Evolutionary conservation across 1,284 basidiomycete genomes (phyloP), one percentile per base, ranked within the genome.

Genomic region (Moesziomyces sp.): DNA sequence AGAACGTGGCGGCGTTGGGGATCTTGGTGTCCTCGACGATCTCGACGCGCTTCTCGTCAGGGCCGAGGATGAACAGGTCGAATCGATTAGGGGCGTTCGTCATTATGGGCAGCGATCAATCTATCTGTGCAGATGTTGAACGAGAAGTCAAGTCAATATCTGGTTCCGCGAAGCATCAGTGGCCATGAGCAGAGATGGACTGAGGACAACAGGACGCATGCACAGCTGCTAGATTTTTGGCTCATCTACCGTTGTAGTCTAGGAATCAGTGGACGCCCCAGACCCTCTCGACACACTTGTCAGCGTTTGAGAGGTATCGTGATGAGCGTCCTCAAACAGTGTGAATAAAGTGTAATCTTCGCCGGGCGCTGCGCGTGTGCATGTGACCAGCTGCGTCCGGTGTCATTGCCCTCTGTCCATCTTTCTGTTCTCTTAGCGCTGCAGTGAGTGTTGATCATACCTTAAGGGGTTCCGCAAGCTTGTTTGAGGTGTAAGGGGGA

Each of bases 21-120:
- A 99, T 93, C 86, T 96, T 97, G 49, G 94, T 95, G 85, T 99
- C 96, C 86, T 98, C 95, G 13, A 89, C 90, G 57, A 98, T 88
- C 81, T 94, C 92, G 63, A 98, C 90, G 50, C 94, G 88, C 86
- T 92, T 92, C 87, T 99, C 95, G 81, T 91, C 93, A 77, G 97
- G 93, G 42, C 93, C 92, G 33, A 95, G 89, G 58, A 96, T 92
- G 83, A 91, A 94, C 76, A 95, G 88, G 85, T 97, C 95, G 84
- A 92, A 92, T 78, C 96, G 90, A 84, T 91, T 91, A 10, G 94
- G 94, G 51, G 93, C 93, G 86, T 99, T 99, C 45, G 80, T 74
- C 80, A 82, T 82, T 7, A 28, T 62, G 49, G 30, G 24, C 9
- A 14, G 51, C n/a, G 23, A 23, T 21, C 38, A 26, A 33, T 38